These are phyloP conservation scores for Fusarium tanahbumbuense DNA, from an alignment of 2,329 filamentous ascomycete genomes.

Conservation along the genomic window DNA sequence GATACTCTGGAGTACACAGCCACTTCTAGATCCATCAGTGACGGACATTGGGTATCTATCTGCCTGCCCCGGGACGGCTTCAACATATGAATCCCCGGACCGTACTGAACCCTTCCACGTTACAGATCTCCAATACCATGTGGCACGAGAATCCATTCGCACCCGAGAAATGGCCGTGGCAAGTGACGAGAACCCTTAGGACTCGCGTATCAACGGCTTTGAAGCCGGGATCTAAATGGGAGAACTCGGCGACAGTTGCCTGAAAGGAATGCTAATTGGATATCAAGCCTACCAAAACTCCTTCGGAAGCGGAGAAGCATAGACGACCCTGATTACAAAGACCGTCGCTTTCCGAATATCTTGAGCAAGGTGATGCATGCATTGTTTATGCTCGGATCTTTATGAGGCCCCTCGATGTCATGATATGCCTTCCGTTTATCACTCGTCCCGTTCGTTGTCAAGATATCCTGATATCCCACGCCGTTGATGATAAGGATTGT, in stretches of 20 bases:
- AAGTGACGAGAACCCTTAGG: not conserved
- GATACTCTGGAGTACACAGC: not conserved
- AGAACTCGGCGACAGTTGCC: conserved; percentile 4
- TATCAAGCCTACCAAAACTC: conserved; percentile 9
- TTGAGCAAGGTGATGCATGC: conserved; percentile 30
- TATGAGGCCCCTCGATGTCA: conserved; percentile 12
- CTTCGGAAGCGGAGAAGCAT: conserved; percentile 37
- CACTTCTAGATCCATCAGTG: not conserved
- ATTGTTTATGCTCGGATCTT: conserved; percentile 6
- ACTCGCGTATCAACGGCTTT: conserved; percentile 19
- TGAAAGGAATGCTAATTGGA: conserved; percentile 30
- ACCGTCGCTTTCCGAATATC: conserved; percentile 38
- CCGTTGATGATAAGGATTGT: not conserved
- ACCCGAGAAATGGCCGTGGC: conserved; percentile 13
- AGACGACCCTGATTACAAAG: conserved; percentile 33
- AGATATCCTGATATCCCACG: not conserved
- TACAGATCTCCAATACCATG: not conserved
- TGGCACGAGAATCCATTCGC: conserved; percentile 1
- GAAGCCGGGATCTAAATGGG: conserved; percentile 5
- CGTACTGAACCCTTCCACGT: not conserved
- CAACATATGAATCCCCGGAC: not conserved
- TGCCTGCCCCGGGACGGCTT: conserved; percentile 9
- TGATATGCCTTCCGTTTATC: conserved; percentile 8
- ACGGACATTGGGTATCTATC: not conserved
- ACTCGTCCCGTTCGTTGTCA: conserved; percentile 4